phyloP scores from a whole-genome alignment of 345 rosid species.

The Brassica cretica region DNA sequence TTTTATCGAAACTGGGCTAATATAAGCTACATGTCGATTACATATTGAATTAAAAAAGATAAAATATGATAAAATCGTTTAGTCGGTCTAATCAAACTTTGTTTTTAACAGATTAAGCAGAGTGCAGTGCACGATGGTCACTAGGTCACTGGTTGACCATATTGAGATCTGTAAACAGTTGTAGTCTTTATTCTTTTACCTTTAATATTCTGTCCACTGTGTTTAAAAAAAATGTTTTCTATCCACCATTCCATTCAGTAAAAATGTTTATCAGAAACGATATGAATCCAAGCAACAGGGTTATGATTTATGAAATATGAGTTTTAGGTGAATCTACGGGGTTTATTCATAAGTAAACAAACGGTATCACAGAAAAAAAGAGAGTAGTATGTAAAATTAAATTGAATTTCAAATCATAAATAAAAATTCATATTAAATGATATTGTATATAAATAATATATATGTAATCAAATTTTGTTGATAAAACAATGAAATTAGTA shows the following conservation, averaged over 20 bases:
- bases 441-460: neutral
- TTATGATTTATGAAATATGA: neutral
- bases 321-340: neutral
- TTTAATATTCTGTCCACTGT: neutral
- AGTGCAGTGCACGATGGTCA: constrained; percentile 27
- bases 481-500: neutral
- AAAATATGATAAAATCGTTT: neutral
- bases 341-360: neutral
- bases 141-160: neutral
- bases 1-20: neutral
- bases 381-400: neutral
- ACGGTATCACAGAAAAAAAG: neutral
- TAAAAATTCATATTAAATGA: neutral
- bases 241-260: neutral
- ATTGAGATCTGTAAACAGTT: constrained; percentile 3
- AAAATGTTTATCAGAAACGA: neutral
- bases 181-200: constrained; percentile 26
- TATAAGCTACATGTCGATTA: neutral
- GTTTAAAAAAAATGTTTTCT: neutral
- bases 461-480: neutral
- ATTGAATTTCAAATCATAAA: neutral
- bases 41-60: neutral
- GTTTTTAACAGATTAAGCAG: neutral
- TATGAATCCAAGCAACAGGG: neutral
- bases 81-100: neutral